Percentiles rank a stretch among this genome's conserved stretches.
Evolutionary conservation across 495 filamentous ascomycete genomes (phyloP).

Genomic region (Alectoria sarmentosa): DNA sequence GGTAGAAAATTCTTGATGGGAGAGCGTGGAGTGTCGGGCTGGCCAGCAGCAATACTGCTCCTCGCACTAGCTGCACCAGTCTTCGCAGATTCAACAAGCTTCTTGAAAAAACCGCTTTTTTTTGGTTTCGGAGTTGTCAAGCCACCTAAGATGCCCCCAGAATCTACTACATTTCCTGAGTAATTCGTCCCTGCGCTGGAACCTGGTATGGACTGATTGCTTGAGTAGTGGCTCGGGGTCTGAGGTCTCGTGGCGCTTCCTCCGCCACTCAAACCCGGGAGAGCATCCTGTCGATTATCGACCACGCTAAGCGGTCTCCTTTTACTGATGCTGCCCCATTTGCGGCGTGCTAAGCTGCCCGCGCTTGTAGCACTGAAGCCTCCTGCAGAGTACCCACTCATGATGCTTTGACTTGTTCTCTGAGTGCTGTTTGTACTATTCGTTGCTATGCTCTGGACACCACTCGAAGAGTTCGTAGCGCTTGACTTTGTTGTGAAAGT

Average conservation of each 20-base stretch:
- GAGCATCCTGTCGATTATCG: conserved; percentile 41
- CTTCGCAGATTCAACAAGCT: conserved; percentile 90
- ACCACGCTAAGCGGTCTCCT: conserved; percentile 48
- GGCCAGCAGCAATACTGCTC: conserved; percentile 68
- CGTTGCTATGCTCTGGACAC: conserved; percentile 63
- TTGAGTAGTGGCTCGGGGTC: conserved; percentile 71
- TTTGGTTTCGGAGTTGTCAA: conserved; percentile 82
- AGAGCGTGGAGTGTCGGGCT: conserved; percentile 43
- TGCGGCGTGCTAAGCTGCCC: conserved; percentile 78
- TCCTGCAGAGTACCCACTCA: conserved; percentile 88
- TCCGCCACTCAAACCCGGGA: conserved; percentile 41
- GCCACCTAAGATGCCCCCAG: conserved; percentile 59
- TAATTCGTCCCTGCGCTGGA: conserved; percentile 44
- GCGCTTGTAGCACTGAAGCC: conserved; percentile 93
- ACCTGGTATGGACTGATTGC: conserved; percentile 60
- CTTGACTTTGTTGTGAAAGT: conserved; percentile 84
- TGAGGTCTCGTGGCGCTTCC: conserved; percentile 47
- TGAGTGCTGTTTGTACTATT: conserved; percentile 65
- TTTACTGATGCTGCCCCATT: conserved; percentile 36
- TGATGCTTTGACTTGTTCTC: conserved; percentile 73
- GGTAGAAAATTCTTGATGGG: conserved; percentile 45
- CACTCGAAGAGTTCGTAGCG: conserved; percentile 65
- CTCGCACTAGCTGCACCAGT: conserved; percentile 86
- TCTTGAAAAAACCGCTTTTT: conserved; percentile 93
- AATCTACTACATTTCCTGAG: conserved; percentile 40